Conservation (phyloP, 2,329 filamentous ascomycete species). For the Trichophyton mentagrophytes region DNA sequence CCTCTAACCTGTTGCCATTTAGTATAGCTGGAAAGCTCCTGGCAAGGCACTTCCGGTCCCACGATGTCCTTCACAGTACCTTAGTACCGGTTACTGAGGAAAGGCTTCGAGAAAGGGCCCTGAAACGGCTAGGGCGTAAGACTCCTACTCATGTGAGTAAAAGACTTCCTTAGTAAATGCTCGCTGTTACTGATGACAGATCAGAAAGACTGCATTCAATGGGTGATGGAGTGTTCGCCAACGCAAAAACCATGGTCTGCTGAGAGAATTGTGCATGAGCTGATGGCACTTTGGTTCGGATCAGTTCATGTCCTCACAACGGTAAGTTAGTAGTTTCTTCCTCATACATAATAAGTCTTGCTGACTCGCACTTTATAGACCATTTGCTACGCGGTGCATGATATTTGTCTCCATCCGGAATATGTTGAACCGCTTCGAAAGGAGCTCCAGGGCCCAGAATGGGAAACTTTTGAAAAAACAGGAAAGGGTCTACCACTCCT, state of each 20-base stretch:
- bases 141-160: not conserved
- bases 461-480: not conserved
- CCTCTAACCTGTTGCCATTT: not conserved
- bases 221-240: not conserved
- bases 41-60: not conserved
- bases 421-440: not conserved
- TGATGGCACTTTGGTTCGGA: conserved; percentile 1
- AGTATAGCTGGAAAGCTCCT: not conserved
- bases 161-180: not conserved
- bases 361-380: not conserved
- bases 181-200: not conserved
- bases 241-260: not conserved
- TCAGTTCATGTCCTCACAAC: not conserved
- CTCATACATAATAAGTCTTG: not conserved
- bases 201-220: conserved; percentile 1
- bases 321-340: not conserved
- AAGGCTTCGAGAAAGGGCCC: not conserved
- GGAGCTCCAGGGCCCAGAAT: not conserved
- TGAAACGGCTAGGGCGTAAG: not conserved
- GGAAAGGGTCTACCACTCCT: not conserved
- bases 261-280: not conserved
- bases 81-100: not conserved
- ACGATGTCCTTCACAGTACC: not conserved
- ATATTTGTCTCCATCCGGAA: not conserved
- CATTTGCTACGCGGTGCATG: not conserved